A percentile compares a stretch with the other conserved stretches of the same genome.
Conservation (phyloP, 306 rosid genomes). For the Herpetospermum pedunculosum region DNA sequence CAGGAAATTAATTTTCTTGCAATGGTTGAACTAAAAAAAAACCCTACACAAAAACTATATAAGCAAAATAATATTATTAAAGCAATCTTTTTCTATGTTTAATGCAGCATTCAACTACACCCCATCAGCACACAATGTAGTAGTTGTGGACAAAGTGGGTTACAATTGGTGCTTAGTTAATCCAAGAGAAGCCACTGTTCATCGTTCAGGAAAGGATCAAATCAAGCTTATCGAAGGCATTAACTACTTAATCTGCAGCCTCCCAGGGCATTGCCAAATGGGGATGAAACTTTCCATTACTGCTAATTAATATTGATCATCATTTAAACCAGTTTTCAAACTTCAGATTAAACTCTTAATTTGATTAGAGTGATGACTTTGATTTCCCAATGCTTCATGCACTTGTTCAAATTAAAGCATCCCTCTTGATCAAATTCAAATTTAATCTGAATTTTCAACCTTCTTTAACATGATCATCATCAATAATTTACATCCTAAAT, state of each 20-base stretch:
- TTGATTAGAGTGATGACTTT: not conserved
- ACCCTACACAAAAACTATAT: too few relatives aligned
- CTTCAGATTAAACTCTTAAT: not conserved
- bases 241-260: not conserved
- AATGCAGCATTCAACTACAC: conserved; percentile 7
- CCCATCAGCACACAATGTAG: not conserved
- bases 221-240: not conserved
- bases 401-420: not conserved
- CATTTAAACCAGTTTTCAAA: not conserved
- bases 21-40: too few relatives aligned
- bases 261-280: conserved; percentile 2
- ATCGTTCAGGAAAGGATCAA: not conserved
- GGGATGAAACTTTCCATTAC: not conserved
- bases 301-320: not conserved
- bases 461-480: not conserved
- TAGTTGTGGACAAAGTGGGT: conserved; percentile 4
- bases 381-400: not conserved
- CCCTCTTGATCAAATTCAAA: not conserved
- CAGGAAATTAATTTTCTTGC: too few relatives aligned
- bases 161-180: not conserved
- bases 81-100: too few relatives aligned
- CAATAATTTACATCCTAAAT: too few relatives aligned
- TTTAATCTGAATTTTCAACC: not conserved
- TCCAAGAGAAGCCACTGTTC: not conserved
- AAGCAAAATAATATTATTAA: too few relatives aligned